Evolutionary conservation across 148 eudicot species (phyloP).

Genomic region (Rhododendron ferrugineum): DNA sequence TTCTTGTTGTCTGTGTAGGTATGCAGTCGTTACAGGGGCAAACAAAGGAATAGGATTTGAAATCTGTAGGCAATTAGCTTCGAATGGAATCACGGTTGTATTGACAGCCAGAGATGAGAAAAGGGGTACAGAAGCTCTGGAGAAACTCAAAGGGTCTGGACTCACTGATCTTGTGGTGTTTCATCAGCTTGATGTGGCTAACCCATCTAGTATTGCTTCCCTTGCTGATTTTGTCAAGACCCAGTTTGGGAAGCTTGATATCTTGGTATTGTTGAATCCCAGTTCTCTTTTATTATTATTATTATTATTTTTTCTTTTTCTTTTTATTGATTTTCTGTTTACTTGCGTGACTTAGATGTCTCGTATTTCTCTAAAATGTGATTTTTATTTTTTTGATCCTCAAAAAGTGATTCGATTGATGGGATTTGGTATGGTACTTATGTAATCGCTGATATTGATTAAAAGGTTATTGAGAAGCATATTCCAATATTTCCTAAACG

Average conservation of each 20-base stretch:
- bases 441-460: too few relatives aligned
- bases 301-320: neutral
- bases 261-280: neutral
- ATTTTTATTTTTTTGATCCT: neutral
- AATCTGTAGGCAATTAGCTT: conserved; percentile 21
- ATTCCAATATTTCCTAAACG: too few relatives aligned
- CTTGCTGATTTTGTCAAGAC: conserved; percentile 19
- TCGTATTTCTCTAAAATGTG: too few relatives aligned
- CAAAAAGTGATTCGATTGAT: too few relatives aligned
- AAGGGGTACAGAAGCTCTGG: conserved; percentile 27
- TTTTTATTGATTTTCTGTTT: neutral
- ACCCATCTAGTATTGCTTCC: conserved; percentile 19
- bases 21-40: conserved; percentile 20
- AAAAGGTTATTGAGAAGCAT: too few relatives aligned
- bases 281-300: neutral
- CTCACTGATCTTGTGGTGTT: conserved; percentile 12
- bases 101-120: conserved; percentile 24
- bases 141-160: conserved; percentile 18
- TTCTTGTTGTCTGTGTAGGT: neutral
- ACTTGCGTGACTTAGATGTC: too few relatives aligned
- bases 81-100: conserved; percentile 14
- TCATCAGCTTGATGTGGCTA: conserved; percentile 24
- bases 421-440: too few relatives aligned
- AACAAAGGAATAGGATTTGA: conserved; percentile 20
- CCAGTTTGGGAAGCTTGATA: conserved; percentile 7